Base-by-base conservation (phyloP, 2,329 filamentous ascomycete species). In the Talaromyces sp. region DNA sequence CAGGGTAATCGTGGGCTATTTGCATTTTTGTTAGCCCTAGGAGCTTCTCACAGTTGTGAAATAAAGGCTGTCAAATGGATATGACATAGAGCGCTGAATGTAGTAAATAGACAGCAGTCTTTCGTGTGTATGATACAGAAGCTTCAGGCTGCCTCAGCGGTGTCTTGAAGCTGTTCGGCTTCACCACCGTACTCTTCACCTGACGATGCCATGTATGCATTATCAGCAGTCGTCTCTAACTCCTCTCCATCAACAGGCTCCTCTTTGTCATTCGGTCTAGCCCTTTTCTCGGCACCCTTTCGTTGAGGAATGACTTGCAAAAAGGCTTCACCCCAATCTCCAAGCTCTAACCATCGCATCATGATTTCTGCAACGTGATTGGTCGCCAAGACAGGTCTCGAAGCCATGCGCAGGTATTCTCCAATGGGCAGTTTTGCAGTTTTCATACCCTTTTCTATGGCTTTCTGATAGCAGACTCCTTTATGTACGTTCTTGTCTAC, bases 351-450 rank as follows among this genome's bases (percentile, higher is more conserved):
- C 93, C 93, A 99, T 69, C 88, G 89, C 54, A 97, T 80, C 92
- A 99, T 97, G 68, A 99, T 98, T 79, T 98, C 94, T 56, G 95
- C 87, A 1, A 99, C 95, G 73, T 99, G 95, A 74, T 98, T 99
- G 8, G 94, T 97, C 3, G 94, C 89, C 65, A 99, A 81, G 4
- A 99, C 91, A 71, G 90, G 87, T 37, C 95, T 87, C 71, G 90
- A 93, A 64, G 89, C 86, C 91, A 99, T 96, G 68, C 92, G 86
- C 83, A 99, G 89, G 77, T 92, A 98, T 68, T 98, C 89, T n/a
- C 93, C 92, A 71, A 99, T 98, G 0, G 95, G 95, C 63, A 99
- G 78, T 75, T 92, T 93, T 1, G 94, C 95, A 0, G 95, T 98
- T 68, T 90, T 89, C 71, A 99, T 87, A 0, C 91, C 91, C 67